These are phyloP conservation scores for Umbellularia californica DNA, from an alignment of 164 flowering plant species.

Conservation along the genomic window DNA sequence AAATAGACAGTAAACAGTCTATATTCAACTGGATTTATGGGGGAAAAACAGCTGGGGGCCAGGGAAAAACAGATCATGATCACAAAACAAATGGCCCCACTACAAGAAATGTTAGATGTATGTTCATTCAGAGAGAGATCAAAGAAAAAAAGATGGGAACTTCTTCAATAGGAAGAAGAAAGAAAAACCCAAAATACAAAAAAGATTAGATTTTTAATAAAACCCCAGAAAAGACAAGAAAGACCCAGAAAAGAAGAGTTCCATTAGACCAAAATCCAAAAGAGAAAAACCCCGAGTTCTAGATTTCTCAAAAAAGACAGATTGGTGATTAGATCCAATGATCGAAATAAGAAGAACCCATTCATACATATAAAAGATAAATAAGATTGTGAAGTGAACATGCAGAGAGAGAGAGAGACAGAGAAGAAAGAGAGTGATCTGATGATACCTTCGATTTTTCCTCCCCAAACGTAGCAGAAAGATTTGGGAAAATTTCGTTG, in stretches of 20 bases:
- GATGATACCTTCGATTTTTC: neutral
- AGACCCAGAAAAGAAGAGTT: neutral
- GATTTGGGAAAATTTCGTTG: neutral
- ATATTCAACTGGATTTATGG: no score
- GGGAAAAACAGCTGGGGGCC: no score
- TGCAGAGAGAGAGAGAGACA: neutral
- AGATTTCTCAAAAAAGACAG: neutral
- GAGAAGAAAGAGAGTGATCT: no score
- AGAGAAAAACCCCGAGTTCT: neutral
- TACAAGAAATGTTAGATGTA: no score
- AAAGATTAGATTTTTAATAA: neutral
- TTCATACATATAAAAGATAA: neutral
- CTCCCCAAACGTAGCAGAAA: neutral
- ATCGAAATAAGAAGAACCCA: neutral
- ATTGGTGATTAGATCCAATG: neutral
- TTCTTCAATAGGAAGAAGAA: neutral
- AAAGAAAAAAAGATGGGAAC: no score
- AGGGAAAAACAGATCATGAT: no score
- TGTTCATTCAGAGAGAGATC: no score
- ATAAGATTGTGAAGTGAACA: neutral
- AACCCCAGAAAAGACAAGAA: no score
- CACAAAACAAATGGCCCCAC: no score
- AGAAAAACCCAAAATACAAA: neutral
- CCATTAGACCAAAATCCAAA: neutral
- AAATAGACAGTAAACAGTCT: no score